These are phyloP conservation scores for Rhodotorula sp. DNA, from an alignment of 1,284 basidiomycete species.

Conservation along the genomic window DNA sequence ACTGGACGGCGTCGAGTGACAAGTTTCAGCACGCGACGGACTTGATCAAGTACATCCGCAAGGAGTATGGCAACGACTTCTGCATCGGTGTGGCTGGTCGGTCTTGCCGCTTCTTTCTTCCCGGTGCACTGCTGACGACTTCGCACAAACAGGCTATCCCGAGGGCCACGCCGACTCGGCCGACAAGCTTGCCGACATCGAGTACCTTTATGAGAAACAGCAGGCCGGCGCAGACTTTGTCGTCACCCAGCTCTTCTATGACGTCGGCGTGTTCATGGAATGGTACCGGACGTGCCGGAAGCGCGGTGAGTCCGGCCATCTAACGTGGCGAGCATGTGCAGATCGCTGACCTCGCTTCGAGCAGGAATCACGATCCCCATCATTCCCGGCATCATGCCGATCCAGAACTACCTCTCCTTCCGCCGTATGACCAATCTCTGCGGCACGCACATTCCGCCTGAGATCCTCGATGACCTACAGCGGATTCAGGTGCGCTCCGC, in stretches of 20 bases:
- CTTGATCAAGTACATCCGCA: conserved; percentile 81
- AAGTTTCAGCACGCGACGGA: conserved; percentile 88
- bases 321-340: too few relatives aligned
- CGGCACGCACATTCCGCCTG: conserved; percentile 76
- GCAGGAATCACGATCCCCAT: conserved; percentile 83
- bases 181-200: conserved; percentile 64
- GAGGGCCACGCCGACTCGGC: conserved; percentile 61
- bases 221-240: conserved; percentile 85
- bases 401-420: conserved; percentile 98
- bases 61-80: conserved; percentile 81
- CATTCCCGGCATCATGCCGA: conserved; percentile 93
- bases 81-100: conserved; percentile 83
- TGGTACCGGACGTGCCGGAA: conserved; percentile 81
- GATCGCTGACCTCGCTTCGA: neutral
- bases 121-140: conserved; percentile 49
- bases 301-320: conserved; percentile 49
- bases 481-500: conserved; percentile 66
- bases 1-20: conserved; percentile 85
- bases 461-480: conserved; percentile 75
- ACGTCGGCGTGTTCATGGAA: conserved; percentile 74
- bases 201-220: conserved; percentile 81
- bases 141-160: conserved; percentile 56
- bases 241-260: conserved; percentile 96
- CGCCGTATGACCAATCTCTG: conserved; percentile 86
- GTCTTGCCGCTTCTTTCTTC: conserved; percentile 66